These are phyloP conservation scores for Apostasia shenzhenica DNA, from an alignment of 106 monocot species.

Conservation along the genomic window DNA sequence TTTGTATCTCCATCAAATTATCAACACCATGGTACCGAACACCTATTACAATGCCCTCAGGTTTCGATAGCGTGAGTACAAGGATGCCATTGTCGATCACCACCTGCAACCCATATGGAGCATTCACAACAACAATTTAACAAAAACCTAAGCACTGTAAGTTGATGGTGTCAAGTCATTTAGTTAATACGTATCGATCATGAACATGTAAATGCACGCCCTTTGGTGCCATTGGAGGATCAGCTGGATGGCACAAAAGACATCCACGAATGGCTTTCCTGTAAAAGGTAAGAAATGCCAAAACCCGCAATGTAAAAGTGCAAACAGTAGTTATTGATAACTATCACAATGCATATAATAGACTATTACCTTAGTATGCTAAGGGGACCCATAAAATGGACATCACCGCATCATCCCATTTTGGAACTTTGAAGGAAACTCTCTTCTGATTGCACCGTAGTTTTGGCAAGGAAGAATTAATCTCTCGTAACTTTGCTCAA, in stretches of 20 bases:
- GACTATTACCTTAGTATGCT: constrained; percentile 7
- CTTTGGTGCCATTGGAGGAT: constrained; percentile 7
- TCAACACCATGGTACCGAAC: constrained; percentile 49
- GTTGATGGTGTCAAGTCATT: too few species aligned
- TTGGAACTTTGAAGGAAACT: background rate
- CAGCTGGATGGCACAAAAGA: background rate
- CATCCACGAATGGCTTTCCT: constrained; percentile 3
- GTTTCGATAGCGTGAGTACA: constrained; percentile 50
- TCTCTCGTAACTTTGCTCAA: background rate
- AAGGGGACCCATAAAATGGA: background rate
- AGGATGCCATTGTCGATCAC: constrained; percentile 61
- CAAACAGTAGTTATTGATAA: background rate
- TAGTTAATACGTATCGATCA: background rate
- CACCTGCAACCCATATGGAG: constrained; percentile 26
- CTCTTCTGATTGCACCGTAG: background rate
- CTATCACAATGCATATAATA: background rate
- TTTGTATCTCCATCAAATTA: constrained; percentile 54
- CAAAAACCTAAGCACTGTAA: too few species aligned
- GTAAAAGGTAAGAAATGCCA: background rate
- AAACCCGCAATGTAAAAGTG: background rate
- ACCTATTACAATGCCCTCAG: constrained; percentile 53
- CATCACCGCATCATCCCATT: background rate
- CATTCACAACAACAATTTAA: too few species aligned
- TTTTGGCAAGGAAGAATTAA: background rate
- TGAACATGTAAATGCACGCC: constrained; percentile 3